Conservation (phyloP, 2,329 filamentous ascomycete species). For the Fusarium sp. region DNA sequence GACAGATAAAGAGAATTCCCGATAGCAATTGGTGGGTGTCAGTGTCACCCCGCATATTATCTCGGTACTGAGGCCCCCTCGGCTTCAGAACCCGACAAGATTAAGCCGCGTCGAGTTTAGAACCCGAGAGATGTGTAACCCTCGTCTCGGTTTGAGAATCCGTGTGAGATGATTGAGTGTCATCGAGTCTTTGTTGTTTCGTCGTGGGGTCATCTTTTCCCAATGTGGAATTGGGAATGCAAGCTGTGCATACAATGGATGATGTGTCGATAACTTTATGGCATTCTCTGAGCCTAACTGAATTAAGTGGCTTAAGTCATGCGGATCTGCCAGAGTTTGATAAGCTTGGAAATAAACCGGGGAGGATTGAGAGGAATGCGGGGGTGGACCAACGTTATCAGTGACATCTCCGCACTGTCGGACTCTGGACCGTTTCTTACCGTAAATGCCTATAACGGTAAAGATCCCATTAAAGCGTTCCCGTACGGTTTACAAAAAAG, state of each 20-base stretch:
- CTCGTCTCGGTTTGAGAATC: not conserved
- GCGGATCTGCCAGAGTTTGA: not conserved
- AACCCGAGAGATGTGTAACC: slow-evolving; percentile 1
- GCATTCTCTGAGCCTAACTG: not conserved
- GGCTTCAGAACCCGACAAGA: slow-evolving; percentile 4
- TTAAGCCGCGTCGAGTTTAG: not conserved
- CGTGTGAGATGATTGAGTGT: not conserved
- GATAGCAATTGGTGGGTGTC: not conserved
- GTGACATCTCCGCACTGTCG: not conserved
- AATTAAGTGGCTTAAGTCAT: not conserved
- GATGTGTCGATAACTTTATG: not conserved
- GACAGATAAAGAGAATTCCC: not conserved
- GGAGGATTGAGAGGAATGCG: not conserved
- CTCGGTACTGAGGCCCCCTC: not conserved
- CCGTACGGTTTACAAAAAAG: too few relatives aligned
- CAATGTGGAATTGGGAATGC: not conserved
- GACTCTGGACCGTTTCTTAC: not conserved
- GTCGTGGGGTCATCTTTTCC: not conserved
- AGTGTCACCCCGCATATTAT: not conserved
- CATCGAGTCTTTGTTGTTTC: not conserved
- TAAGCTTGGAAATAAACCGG: not conserved
- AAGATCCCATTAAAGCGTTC: too few relatives aligned
- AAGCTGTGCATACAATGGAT: not conserved
- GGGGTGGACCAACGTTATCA: not conserved
- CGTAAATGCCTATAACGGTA: not conserved